Base-by-base conservation (phyloP, 371 early-diverging fungal species). In the Synchytrium microbalum region DNA sequence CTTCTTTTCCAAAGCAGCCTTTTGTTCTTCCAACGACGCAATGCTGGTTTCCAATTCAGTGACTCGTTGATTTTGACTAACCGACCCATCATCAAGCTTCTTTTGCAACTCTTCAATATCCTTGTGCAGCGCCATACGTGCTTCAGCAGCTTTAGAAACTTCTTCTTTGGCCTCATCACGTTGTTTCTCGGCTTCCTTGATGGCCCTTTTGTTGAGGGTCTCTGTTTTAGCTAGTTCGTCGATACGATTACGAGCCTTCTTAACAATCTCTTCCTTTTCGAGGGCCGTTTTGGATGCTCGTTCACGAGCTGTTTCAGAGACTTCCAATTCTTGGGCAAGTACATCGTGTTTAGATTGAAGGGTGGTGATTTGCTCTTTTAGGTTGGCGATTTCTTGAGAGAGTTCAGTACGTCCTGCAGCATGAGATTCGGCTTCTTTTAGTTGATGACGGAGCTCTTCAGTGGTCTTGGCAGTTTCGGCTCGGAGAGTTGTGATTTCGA, bases 191-290 rank as follows among this genome's bases (percentile, higher is more conserved):
- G 69, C 23, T 52, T 63, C 64, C 1, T 59, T 58, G 38, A 68
- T 31, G 2, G 60, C 13, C 57, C 67, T 69, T 53, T 68, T 70
- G 13, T 68, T 32, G 26, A 16, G 33, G 2, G 64, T 57, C 59
- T 79, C 75, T 24, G 52, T 53, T 13, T 56, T 58, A 2, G 56
- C 32, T 2, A 79, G 60, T 60, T 79, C 79, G 16, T 76, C 77
- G 24, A 58, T 55, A 24, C 61, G 31, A 19, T 64, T 54, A 61
- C 72, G 75, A 24, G 74, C 58, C 64, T 76, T 77, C 61, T 75
- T 75, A 60, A 67, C 59, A 19, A 46, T 33, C 1, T 76, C 79
- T 27, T 79, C 79, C 60, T 72, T 74, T 62, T 79, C 79, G 1
- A 46, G 60, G 13, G 64, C 26, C 2, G 57, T 28, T 53, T 79